Evolutionary conservation across 257 asterid species (phyloP).

Genomic region (Leonotis leonurus): DNA sequence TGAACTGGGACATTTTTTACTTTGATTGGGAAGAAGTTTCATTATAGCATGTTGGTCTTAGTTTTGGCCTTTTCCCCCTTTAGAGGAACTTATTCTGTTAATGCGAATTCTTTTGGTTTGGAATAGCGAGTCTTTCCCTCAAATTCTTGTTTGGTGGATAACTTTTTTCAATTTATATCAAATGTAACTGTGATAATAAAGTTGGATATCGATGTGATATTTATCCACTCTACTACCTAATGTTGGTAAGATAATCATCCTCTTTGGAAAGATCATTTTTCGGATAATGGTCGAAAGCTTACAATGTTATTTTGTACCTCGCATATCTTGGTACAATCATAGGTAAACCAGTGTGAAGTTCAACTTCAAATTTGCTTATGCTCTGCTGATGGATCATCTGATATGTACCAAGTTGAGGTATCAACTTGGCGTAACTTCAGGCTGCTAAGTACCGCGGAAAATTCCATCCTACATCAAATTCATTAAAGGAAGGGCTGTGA

Average conservation of each 20-base stretch:
- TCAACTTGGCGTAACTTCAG: not conserved
- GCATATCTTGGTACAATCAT: not conserved
- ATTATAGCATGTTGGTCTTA: too few species aligned
- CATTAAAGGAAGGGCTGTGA: too few species aligned
- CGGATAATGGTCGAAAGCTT: too few species aligned
- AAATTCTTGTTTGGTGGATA: not conserved
- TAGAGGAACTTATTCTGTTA: too few species aligned
- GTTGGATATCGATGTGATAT: not conserved
- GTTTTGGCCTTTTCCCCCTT: too few species aligned
- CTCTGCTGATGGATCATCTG: not conserved
- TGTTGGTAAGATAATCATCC: not conserved
- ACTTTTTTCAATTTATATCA: not conserved
- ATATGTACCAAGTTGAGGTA: not conserved
- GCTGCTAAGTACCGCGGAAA: too few species aligned
- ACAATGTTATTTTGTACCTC: not conserved
- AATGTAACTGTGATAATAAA: not conserved
- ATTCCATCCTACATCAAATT: too few species aligned
- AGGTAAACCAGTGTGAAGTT: not conserved
- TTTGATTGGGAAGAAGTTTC: conserved; percentile 2
- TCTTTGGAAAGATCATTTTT: not conserved
- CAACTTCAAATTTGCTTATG: not conserved
- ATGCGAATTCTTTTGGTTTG: too few species aligned
- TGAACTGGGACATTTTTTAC: not conserved
- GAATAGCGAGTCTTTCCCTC: too few species aligned
- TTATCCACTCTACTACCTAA: not conserved